phyloP scores from a whole-genome alignment of 495 filamentous ascomycete genomes.

The Penicillium dipodomyicola region DNA sequence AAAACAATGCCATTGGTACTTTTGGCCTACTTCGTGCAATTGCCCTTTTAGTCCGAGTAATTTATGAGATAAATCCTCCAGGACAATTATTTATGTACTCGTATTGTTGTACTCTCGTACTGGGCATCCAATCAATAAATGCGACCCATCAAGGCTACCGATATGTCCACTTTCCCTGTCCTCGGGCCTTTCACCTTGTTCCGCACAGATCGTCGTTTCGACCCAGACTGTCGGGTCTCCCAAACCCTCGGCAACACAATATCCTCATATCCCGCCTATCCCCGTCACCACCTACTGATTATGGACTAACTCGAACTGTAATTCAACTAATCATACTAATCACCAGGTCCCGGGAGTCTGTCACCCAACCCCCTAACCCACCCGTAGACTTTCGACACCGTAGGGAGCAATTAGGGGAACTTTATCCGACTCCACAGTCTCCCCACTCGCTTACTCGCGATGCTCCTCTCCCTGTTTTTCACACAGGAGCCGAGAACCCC shows the following conservation, averaged over 20 bases:
- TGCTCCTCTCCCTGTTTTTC: background rate
- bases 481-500: background rate
- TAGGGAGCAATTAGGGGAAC: background rate
- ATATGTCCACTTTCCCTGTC: background rate
- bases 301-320: background rate
- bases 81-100: background rate
- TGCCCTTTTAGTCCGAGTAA: background rate
- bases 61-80: background rate
- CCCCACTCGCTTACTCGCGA: background rate
- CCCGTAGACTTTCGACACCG: background rate
- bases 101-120: too few species aligned
- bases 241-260: background rate
- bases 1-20: background rate
- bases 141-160: background rate
- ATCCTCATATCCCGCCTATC: background rate
- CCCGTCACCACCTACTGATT: background rate
- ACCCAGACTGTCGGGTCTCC: background rate
- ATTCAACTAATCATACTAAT: background rate
- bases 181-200: background rate
- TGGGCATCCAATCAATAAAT: too few species aligned
- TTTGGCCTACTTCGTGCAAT: too few species aligned
- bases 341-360: background rate
- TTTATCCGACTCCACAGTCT: conserved; percentile 2
- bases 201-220: conserved; percentile 4
- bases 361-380: background rate